Conservation (phyloP, 2,329 filamentous ascomycete species). For the Cercospora sojina region DNA sequence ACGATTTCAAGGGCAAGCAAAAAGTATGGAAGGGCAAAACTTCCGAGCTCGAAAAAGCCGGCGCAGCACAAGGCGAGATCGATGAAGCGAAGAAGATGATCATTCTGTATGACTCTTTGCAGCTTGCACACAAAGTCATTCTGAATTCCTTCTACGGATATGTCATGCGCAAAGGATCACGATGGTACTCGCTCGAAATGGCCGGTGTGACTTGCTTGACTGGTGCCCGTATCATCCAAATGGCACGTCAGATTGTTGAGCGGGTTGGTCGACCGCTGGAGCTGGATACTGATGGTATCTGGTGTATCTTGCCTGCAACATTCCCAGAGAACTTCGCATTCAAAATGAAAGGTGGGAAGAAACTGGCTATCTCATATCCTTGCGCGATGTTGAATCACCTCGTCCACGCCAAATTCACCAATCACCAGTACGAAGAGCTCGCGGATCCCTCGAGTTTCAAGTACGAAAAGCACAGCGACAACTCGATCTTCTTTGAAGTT, state of each 20-base stretch:
- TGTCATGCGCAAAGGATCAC: conserved; percentile 97
- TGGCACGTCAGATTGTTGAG: conserved; percentile 91
- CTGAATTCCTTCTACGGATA: conserved; percentile 99
- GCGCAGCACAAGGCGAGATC: conserved; percentile 71
- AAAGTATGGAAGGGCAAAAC: conserved; percentile 99
- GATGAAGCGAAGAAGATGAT: conserved; percentile 99
- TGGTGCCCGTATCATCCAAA: conserved; percentile 92
- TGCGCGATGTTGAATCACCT: conserved; percentile 99
- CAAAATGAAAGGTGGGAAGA: conserved; percentile 93
- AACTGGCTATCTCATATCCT: conserved; percentile 92
- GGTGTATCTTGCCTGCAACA: conserved; percentile 95
- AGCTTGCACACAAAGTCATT: conserved; percentile 98
- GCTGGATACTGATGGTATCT: conserved; percentile 97
- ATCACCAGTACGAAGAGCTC: conserved; percentile 93
- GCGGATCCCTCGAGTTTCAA: conserved; percentile 75
- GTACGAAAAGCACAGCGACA: conserved; percentile 97
- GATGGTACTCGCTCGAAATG: conserved; percentile 99
- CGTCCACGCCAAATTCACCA: conserved; percentile 91
- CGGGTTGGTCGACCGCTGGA: conserved; percentile 89
- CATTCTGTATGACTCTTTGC: conserved; percentile 88
- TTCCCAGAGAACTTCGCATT: conserved; percentile 97
- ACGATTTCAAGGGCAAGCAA: conserved; percentile 97
- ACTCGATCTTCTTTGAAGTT: conserved; percentile 99
- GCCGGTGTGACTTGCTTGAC: conserved; percentile 97
- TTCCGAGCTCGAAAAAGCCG: conserved; percentile 77